phyloP scores from a whole-genome alignment of 1,139 yeast genomes.

The Scheffersomyces segobiensis region DNA sequence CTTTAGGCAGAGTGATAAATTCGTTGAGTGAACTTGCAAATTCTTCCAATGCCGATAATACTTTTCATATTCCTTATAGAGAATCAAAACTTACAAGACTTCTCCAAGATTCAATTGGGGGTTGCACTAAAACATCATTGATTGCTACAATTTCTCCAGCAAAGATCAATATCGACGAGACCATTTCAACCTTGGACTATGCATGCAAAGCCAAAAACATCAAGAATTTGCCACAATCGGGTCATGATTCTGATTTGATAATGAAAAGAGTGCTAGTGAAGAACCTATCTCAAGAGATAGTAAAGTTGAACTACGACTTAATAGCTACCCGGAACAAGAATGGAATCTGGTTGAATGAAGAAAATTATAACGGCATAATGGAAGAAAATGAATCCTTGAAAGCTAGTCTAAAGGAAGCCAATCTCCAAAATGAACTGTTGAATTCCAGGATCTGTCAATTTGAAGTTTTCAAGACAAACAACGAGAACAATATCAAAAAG shows the following conservation, averaged over 20 bases:
- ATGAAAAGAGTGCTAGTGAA: slow-evolving; percentile 60
- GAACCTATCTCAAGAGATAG: slow-evolving; percentile 58
- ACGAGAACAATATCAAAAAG: not conserved
- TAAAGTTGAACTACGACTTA: slow-evolving; percentile 57
- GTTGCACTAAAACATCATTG: slow-evolving; percentile 74
- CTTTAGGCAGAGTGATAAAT: slow-evolving; percentile 84
- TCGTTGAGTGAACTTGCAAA: slow-evolving; percentile 45
- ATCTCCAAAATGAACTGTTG: slow-evolving; percentile 5
- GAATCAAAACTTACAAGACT: slow-evolving; percentile 81
- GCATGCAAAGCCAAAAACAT: slow-evolving; percentile 82
- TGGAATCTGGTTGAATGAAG: slow-evolving; percentile 63
- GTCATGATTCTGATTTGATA: slow-evolving; percentile 52
- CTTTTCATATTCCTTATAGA: slow-evolving; percentile 75
- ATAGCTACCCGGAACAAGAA: slow-evolving; percentile 59
- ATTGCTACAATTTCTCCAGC: slow-evolving; percentile 87
- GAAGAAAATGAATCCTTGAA: slow-evolving; percentile 30
- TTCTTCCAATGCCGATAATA: not conserved
- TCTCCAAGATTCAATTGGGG: slow-evolving; percentile 82
- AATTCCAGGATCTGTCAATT: slow-evolving; percentile 1
- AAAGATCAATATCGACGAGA: slow-evolving; percentile 69
- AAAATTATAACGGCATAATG: slow-evolving; percentile 53
- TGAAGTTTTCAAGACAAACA: slow-evolving; percentile 2
- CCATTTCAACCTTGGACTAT: slow-evolving; percentile 79
- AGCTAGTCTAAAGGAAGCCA: slow-evolving; percentile 24
- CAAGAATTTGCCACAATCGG: slow-evolving; percentile 66